These are phyloP conservation scores for Parasarocladium wereldwijsianum DNA, from an alignment of 2,329 filamentous ascomycete genomes.

Conservation along the genomic window DNA sequence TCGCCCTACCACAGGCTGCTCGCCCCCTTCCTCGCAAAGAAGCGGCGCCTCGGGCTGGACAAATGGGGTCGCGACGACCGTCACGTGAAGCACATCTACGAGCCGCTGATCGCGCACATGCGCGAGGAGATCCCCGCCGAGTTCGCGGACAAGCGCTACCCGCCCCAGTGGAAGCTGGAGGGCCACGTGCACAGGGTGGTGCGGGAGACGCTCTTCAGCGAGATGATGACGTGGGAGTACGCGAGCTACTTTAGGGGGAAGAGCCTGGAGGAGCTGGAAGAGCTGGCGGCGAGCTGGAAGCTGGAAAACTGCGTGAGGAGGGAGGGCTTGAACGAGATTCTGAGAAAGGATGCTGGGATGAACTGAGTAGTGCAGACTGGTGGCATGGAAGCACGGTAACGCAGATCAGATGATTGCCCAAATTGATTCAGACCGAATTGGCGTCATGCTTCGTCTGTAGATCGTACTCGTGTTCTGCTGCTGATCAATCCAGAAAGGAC, in stretches of 20 bases:
- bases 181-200: slow-evolving; percentile 4
- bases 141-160: slow-evolving; percentile 3
- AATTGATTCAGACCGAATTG: too few species aligned
- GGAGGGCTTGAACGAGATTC: slow-evolving; percentile 32
- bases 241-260: slow-evolving; percentile 37
- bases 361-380: not conserved
- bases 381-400: too few species aligned
- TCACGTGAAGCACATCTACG: slow-evolving; percentile 8
- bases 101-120: slow-evolving; percentile 4
- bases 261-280: slow-evolving; percentile 35
- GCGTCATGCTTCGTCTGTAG: too few species aligned
- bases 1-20: slow-evolving; percentile 34
- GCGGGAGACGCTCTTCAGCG: slow-evolving; percentile 3
- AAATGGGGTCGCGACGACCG: slow-evolving; percentile 30
- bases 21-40: slow-evolving; percentile 37
- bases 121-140: slow-evolving; percentile 1
- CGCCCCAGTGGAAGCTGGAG: slow-evolving; percentile 2
- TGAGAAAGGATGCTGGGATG: slow-evolving; percentile 14
- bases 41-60: slow-evolving; percentile 35
- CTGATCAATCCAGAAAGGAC: too few species aligned
- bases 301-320: slow-evolving; percentile 38
- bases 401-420: too few species aligned
- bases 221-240: slow-evolving; percentile 3
- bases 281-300: slow-evolving; percentile 32
- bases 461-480: too few species aligned